A percentile compares a stretch with the other conserved stretches of the same genome.
Evolutionary conservation across 148 eudicot genomes (phyloP).

Genomic region (Vaccinium myrtillus): DNA sequence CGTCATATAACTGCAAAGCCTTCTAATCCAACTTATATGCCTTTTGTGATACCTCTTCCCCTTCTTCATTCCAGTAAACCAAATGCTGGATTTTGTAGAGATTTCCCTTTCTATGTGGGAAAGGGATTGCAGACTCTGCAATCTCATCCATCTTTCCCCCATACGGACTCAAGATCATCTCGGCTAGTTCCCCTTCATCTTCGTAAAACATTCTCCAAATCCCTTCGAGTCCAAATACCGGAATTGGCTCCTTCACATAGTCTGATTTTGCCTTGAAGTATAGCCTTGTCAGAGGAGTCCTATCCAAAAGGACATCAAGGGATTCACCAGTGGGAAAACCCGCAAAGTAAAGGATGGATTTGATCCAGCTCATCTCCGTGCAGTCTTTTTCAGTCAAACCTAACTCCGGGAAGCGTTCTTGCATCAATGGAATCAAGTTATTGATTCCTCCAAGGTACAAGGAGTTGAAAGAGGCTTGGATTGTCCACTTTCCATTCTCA

Average conservation of each 20-base stretch:
- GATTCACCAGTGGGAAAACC: neutral
- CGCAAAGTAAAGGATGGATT: neutral
- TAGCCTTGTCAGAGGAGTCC: neutral
- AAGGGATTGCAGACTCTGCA: neutral
- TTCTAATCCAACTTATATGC: neutral
- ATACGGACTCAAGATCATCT: neutral
- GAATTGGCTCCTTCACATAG: constrained; percentile 1
- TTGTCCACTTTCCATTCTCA: neutral
- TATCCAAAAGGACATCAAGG: neutral
- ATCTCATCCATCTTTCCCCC: constrained; percentile 12
- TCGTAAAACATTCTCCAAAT: neutral
- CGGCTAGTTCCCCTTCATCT: neutral
- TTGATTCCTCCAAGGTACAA: constrained; percentile 10
- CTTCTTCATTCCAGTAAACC: neutral
- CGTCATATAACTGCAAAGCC: neutral
- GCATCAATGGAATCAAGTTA: constrained; percentile 1
- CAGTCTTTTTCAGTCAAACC: constrained; percentile 9
- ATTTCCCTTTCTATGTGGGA: neutral
- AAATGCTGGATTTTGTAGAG: neutral
- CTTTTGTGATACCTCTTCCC: neutral
- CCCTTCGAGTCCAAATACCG: neutral
- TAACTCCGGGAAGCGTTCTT: constrained; percentile 12
- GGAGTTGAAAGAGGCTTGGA: neutral
- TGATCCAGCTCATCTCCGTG: neutral
- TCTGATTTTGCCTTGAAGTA: constrained; percentile 15